Conservation (phyloP, 257 asterid genomes). For the Fraxinus excelsior region DNA sequence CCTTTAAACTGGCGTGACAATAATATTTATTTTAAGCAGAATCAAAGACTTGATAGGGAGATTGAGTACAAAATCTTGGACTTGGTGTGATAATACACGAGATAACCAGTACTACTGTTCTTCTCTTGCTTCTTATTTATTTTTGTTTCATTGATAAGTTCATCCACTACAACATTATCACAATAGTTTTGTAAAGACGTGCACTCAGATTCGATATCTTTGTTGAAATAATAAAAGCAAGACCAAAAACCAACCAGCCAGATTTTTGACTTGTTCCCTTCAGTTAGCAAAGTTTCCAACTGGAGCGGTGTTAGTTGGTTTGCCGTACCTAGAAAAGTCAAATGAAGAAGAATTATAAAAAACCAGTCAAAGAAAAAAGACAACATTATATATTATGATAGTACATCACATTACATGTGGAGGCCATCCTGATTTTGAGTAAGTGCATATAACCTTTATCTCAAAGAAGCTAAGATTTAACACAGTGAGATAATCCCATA, state of each 20-base stretch:
- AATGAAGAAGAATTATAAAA: slow-evolving; percentile 4
- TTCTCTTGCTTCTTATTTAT: background rate
- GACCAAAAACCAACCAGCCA: slow-evolving; percentile 90
- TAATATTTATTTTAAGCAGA: background rate
- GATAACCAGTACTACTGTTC: background rate
- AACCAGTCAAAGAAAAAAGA: slow-evolving; percentile 10
- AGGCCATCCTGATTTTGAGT: slow-evolving; percentile 9
- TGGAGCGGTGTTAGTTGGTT: slow-evolving; percentile 87
- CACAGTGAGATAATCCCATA: slow-evolving; percentile 28
- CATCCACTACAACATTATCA: background rate
- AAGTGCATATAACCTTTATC: slow-evolving; percentile 11
- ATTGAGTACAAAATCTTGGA: background rate
- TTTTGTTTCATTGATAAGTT: slow-evolving; percentile 3
- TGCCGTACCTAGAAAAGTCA: slow-evolving; percentile 57
- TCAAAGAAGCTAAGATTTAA: background rate
- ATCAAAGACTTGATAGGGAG: background rate
- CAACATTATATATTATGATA: background rate
- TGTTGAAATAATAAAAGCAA: slow-evolving; percentile 32
- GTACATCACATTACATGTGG: slow-evolving; percentile 1
- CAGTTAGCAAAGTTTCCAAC: slow-evolving; percentile 86
- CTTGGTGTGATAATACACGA: background rate
- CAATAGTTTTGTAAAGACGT: slow-evolving; percentile 4
- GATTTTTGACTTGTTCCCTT: slow-evolving; percentile 72
- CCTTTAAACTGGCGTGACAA: background rate
- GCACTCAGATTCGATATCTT: slow-evolving; percentile 1